phyloP scores from a whole-genome alignment of 495 filamentous ascomycete genomes.

The Elaphomyces granulatus region DNA sequence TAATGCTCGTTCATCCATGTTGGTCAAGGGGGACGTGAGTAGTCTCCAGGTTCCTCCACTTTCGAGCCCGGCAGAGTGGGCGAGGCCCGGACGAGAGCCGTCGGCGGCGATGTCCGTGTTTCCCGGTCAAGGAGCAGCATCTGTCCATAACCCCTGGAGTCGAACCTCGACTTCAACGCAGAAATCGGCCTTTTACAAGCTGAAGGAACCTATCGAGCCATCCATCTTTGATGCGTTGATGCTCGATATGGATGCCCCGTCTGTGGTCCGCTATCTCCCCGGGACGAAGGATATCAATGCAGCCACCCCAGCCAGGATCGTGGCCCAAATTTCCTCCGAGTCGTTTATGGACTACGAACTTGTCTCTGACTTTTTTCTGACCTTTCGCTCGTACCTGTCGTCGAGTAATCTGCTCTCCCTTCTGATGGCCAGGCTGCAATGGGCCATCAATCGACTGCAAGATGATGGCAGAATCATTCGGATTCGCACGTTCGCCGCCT shows the following conservation, averaged over 20 bases:
- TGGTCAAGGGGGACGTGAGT: constrained; percentile 14
- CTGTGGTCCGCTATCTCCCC: constrained; percentile 72
- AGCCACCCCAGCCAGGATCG: constrained; percentile 78
- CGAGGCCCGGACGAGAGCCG: neutral
- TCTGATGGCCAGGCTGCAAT: constrained; percentile 69
- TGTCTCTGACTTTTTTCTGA: constrained; percentile 95
- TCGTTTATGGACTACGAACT: constrained; percentile 95
- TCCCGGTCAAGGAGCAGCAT: constrained; percentile 4
- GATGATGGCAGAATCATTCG: constrained; percentile 83
- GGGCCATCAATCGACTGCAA: constrained; percentile 69
- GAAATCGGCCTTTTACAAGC: constrained; percentile 29
- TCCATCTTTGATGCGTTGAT: constrained; percentile 69
- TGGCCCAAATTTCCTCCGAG: constrained; percentile 95
- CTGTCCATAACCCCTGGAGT: neutral
- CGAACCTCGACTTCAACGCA: constrained; percentile 9
- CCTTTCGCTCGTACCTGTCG: constrained; percentile 74
- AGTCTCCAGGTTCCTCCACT: constrained; percentile 3
- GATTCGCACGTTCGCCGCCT: constrained; percentile 88
- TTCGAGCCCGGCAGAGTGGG: neutral
- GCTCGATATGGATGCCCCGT: constrained; percentile 54
- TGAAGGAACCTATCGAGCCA: constrained; percentile 34
- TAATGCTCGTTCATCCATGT: constrained; percentile 36
- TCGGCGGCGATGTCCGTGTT: constrained; percentile 7
- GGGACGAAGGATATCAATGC: constrained; percentile 63
- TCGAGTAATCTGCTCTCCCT: constrained; percentile 62